Percentiles rank a stretch among this genome's conserved stretches.
Evolutionary conservation across 2,329 filamentous ascomycete species (phyloP).

Genomic region (Endothia cerciana): DNA sequence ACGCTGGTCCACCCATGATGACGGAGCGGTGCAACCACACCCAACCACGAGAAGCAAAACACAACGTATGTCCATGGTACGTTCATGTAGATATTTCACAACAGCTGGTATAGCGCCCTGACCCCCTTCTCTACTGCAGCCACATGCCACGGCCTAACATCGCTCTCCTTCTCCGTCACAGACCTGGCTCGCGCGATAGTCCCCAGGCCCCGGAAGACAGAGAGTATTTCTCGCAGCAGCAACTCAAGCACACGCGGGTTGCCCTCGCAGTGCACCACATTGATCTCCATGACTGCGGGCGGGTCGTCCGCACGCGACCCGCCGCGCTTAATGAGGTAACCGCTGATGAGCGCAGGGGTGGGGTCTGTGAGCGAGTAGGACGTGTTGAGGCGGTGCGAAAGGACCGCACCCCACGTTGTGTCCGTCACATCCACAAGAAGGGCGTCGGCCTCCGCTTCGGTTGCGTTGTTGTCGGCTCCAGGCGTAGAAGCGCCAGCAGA

Average conservation of each 20-base stretch:
- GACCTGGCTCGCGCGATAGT: conserved; percentile 71
- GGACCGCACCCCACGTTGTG: conserved; percentile 75
- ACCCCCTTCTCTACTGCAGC: conserved; percentile 72
- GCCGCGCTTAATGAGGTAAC: conserved; percentile 68
- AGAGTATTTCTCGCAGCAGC: conserved; percentile 71
- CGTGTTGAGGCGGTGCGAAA: conserved; percentile 68
- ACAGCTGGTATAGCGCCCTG: conserved; percentile 64
- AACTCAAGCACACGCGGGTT: conserved; percentile 62
- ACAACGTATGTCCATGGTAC: no score
- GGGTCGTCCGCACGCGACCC: conserved; percentile 60
- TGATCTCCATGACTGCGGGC: conserved; percentile 65
- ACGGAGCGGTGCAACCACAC: neutral
- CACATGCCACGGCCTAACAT: conserved; percentile 78
- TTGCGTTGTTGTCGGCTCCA: conserved; percentile 48
- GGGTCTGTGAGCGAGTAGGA: conserved; percentile 58
- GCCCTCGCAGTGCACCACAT: conserved; percentile 62
- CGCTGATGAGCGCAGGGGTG: conserved; percentile 63
- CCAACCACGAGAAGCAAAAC: neutral
- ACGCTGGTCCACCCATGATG: neutral
- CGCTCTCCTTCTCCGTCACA: conserved; percentile 59
- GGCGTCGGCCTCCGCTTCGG: conserved; percentile 58
- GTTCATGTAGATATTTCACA: conserved; percentile 48
- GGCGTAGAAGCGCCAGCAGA: conserved; percentile 50
- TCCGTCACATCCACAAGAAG: conserved; percentile 74
- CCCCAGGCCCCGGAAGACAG: conserved; percentile 69